phyloP scores from a whole-genome alignment of 768 basidiomycete species.

The Hygrophorus russula region DNA sequence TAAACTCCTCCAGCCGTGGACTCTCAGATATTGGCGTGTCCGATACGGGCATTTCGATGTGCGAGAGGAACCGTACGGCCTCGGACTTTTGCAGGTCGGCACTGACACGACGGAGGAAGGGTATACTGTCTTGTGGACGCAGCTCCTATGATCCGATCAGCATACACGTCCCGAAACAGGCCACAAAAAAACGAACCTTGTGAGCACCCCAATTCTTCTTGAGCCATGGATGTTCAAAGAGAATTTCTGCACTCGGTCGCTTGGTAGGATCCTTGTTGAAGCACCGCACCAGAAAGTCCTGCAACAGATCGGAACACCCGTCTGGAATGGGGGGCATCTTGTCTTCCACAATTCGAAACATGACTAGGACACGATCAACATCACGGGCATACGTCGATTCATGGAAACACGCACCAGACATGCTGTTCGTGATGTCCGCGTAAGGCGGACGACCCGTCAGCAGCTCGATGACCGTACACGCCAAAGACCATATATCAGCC shows the following conservation, averaged over 20 bases:
- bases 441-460: slow-evolving; percentile 90
- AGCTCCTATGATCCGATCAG: slow-evolving; percentile 59
- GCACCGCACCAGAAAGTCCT: slow-evolving; percentile 76
- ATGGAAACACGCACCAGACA: slow-evolving; percentile 56
- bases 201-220: slow-evolving; percentile 69
- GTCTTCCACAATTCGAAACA: slow-evolving; percentile 97
- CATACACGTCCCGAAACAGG: too few species aligned
- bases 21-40: slow-evolving; percentile 29
- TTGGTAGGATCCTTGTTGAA: slow-evolving; percentile 79
- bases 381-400: neutral
- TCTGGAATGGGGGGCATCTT: slow-evolving; percentile 80
- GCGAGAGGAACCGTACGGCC: slow-evolving; percentile 39
- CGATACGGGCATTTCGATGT: slow-evolving; percentile 26
- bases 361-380: slow-evolving; percentile 39
- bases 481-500: slow-evolving; percentile 93
- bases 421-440: slow-evolving; percentile 76
- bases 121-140: slow-evolving; percentile 89
- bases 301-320: slow-evolving; percentile 61
- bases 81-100: slow-evolving; percentile 73
- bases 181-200: slow-evolving; percentile 57
- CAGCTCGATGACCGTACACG: slow-evolving; percentile 89
- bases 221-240: slow-evolving; percentile 91
- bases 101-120: slow-evolving; percentile 88
- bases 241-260: slow-evolving; percentile 74
- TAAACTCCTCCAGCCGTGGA: slow-evolving; percentile 22